Base-by-base conservation (phyloP, 257 asterid genomes). In the Misopates orontium region DNA sequence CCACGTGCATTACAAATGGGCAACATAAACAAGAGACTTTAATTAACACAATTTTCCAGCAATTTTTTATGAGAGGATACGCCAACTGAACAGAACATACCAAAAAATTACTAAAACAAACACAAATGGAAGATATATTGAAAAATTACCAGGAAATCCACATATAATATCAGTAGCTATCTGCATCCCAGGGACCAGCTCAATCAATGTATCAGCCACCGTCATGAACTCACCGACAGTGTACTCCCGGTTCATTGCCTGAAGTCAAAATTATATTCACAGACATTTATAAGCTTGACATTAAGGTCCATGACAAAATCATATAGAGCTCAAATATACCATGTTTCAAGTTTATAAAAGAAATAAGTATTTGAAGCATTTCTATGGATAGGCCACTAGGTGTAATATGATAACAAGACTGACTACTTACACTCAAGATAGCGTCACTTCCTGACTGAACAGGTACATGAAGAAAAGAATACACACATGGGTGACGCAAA, bases 371-470 rank as follows among this genome's bases (percentile, higher is more conserved):
- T 18, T 32, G 64, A 70, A 62, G 54, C 18, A 20, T 12, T 21
- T 44, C 16, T 14, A 66, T 22, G 20, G 18, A 31, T 18, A 41
- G 54, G 39, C 57, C 69, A 60, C 51, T 56, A 58, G 4, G 23
- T 50, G 23, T 68, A 19, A 64, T 20, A 36, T 64, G 71, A 69
- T 60, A 65, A 63, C 8, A 52, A 13, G 70, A 56, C n/a, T n/a
- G n/a, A 60, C 31, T 59, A 73, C 95, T 85, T 77, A 93, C 99
- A 59, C 75, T 82, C 87, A 93, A 83, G 77, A 88, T 62, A 31
- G 89, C 44, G 67, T 93, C 97, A 79, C 99, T 90, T 79, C 96
- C 99, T 60, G 99, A 84, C 81, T 93, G 99, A 73, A 90, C 95
- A 16, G 99, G 99, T 32, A 93, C 99, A 73, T 93, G 99, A 77